A percentile compares a stretch with the other conserved stretches of the same genome.
Evolutionary conservation across 345 rosid genomes (phyloP).

Genomic region (Cardamine occulta): DNA sequence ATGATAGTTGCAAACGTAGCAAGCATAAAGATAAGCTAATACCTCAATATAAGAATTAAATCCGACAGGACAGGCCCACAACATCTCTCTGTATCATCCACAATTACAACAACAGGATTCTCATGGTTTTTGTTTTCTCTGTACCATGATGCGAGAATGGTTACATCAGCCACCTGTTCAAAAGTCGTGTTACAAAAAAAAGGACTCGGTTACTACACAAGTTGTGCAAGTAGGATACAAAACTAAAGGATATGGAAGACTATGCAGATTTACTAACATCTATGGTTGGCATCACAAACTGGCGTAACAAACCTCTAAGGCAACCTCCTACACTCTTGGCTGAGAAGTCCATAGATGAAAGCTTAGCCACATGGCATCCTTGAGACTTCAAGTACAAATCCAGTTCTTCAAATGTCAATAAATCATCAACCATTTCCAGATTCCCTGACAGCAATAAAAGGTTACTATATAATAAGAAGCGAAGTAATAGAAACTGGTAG

Average conservation of each 20-base stretch:
- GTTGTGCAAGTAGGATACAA: conserved; percentile 5
- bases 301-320: conserved; percentile 78
- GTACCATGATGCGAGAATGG: conserved; percentile 87
- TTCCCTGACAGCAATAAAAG: conserved; percentile 58
- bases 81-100: conserved; percentile 85
- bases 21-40: conserved; percentile 29
- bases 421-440: conserved; percentile 94
- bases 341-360: conserved; percentile 77
- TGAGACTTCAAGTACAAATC: conserved; percentile 67
- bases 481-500: background rate
- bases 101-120: conserved; percentile 65
- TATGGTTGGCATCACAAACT: conserved; percentile 62
- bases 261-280: conserved; percentile 63
- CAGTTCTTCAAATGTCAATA: conserved; percentile 77
- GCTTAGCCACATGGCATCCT: conserved; percentile 88
- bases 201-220: conserved; percentile 11
- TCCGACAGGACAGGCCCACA: conserved; percentile 77
- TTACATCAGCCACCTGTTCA: conserved; percentile 74
- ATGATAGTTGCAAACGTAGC: background rate
- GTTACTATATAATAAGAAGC: conserved; percentile 1
- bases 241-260: conserved; percentile 16
- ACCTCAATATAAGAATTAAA: conserved; percentile 80
- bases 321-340: conserved; percentile 73
- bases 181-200: conserved; percentile 34
- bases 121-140: conserved; percentile 53